Base-by-base conservation (phyloP, 257 asterid species). In the Solanum chilense region DNA sequence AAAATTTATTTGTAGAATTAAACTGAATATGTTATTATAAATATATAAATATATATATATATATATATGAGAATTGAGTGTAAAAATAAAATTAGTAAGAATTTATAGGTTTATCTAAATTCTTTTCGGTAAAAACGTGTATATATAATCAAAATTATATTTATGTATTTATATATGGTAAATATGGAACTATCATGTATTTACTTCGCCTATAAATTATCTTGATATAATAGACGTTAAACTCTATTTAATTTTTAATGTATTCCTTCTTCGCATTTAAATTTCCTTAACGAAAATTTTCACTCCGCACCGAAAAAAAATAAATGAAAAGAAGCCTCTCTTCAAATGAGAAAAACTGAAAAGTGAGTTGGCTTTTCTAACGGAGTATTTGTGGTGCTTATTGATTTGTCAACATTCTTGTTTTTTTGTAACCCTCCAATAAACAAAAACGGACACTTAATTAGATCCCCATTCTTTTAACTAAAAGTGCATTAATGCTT, bases 371-470 rank as follows among this genome's bases (percentile, higher is more conserved):
- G 69, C 85, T 49, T 81, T 78, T 78, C 84, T 27, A 47, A 9
- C 31, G 1, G 66, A 27, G 84, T 27, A 78, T 25, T 81, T 47
- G 85, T 29, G 85, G 45, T 49, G 45, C 85, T 18, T 81, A 81
- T 81, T 81, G 6, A 81, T 81, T 31, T 21, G 85, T 81, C 69
- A 31, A 81, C 20, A 81, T 81, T 81, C 45, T 81, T 81, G 85
- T 49, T 49, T 80, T 29, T 15, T 29, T 81, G 69, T 81, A 66
- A 49, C 69, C 45, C 20, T 49, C 85, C 20, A 18, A 31, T 49
- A 29, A 49, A 81, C 15, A 81, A 18, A 10, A 81, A 10, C 11
- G 3, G 45, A 31, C 69, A 49, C 85, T 81, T 29, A 33, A 33
- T 33, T 33, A 29, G 85, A 81, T 81, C 69, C 69, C 85, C 85